A percentile compares a stretch with the other conserved stretches of the same genome.
These are phyloP conservation scores for Penicillium pulvis DNA, from an alignment of 495 filamentous ascomycete species.

Conservation along the genomic window DNA sequence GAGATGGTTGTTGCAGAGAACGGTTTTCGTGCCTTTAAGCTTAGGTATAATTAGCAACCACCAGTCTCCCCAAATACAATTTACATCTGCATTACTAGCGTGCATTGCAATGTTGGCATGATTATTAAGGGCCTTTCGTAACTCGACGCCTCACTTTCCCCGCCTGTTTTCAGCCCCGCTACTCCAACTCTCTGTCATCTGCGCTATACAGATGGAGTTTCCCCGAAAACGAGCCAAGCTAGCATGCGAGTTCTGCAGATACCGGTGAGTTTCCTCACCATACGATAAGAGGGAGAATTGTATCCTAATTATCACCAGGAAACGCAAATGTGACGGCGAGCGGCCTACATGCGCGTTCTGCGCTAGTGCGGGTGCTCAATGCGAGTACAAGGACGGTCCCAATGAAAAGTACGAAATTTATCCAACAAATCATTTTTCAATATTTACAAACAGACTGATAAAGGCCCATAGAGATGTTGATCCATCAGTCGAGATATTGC, in stretches of 20 bases:
- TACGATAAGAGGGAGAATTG: background rate
- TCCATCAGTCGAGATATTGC: conserved; percentile 1
- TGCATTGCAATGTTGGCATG: background rate
- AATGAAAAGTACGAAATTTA: conserved; percentile 18
- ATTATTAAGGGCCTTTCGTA: conserved; percentile 5
- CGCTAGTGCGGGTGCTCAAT: conserved; percentile 19
- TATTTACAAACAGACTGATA: too few relatives aligned
- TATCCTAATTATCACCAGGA: conserved; percentile 8
- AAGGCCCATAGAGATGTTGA: background rate
- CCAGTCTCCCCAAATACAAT: background rate
- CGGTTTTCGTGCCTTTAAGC: background rate
- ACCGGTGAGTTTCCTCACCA: conserved; percentile 6
- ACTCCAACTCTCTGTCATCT: conserved; percentile 5
- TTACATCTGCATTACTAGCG: background rate
- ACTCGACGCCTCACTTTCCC: background rate
- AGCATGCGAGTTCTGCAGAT: conserved; percentile 27
- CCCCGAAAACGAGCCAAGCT: conserved; percentile 24
- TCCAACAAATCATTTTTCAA: background rate
- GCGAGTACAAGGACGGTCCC: conserved; percentile 22
- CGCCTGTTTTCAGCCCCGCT: conserved; percentile 1
- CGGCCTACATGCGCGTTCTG: conserved; percentile 24
- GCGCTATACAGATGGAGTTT: conserved; percentile 12
- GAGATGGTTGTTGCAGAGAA: background rate
- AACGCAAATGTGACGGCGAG: conserved; percentile 26
- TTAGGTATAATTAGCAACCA: background rate